Conservation (phyloP, 306 rosid genomes). For the Corylus heterophylla region DNA sequence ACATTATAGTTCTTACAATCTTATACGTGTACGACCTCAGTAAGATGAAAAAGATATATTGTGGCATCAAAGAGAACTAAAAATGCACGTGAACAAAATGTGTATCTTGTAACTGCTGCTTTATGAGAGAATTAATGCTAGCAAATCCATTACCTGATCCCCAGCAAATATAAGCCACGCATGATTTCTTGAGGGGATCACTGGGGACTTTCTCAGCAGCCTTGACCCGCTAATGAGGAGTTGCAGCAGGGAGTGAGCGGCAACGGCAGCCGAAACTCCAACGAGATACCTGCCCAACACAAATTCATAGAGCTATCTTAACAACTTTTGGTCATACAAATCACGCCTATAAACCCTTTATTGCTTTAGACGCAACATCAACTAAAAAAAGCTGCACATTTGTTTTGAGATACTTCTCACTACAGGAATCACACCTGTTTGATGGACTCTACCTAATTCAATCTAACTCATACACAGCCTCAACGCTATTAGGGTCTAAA, state of each 20-base stretch:
- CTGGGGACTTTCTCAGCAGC: conserved; percentile 56
- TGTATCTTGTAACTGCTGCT: neutral
- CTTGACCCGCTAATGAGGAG: conserved; percentile 60
- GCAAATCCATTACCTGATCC: conserved; percentile 65
- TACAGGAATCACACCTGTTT: conserved; percentile 9
- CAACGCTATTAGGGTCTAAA: neutral
- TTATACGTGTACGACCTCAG: too few relatives aligned
- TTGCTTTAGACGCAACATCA: neutral
- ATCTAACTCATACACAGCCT: neutral
- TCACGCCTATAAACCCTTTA: neutral
- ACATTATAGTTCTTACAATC: too few relatives aligned
- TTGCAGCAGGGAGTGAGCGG: conserved; percentile 72
- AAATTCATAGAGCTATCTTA: conserved; percentile 12
- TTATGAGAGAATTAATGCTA: neutral
- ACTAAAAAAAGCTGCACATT: neutral
- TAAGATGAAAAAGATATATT: neutral
- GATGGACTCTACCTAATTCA: neutral
- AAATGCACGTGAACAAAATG: neutral
- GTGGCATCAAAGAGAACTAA: neutral
- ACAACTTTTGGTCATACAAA: conserved; percentile 20
- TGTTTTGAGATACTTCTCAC: neutral
- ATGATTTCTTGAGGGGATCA: conserved; percentile 66
- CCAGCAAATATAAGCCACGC: conserved; percentile 87
- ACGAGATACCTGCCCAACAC: conserved; percentile 64
- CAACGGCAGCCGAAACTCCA: conserved; percentile 73